phyloP scores from a whole-genome alignment of 352 stramenopile species.

The Plasmopara muralis region DNA sequence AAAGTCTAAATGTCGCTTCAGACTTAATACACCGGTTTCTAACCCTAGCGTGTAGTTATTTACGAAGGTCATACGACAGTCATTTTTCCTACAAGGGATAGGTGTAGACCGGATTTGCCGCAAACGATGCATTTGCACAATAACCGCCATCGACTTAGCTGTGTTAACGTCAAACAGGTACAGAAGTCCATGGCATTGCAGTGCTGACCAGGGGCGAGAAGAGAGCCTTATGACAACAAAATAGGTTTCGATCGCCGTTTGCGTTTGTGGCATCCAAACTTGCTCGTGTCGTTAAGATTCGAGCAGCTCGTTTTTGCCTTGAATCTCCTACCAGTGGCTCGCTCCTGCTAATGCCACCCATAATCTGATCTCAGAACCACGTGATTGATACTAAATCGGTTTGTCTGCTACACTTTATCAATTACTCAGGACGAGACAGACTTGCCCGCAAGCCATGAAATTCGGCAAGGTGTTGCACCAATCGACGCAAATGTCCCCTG shows the following conservation, averaged over 20 bases:
- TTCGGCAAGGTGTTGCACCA: conserved; percentile 86
- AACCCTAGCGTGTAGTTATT: background rate
- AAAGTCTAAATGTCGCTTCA: no score
- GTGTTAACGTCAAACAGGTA: conserved; percentile 10
- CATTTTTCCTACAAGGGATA: conserved; percentile 11
- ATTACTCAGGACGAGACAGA: background rate
- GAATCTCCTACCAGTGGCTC: conserved; percentile 27
- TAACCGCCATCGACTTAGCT: conserved; percentile 14
- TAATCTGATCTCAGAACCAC: conserved; percentile 1
- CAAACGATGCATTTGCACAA: conserved; percentile 16
- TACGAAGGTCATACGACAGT: background rate
- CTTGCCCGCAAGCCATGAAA: conserved; percentile 44
- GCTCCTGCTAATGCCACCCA: conserved; percentile 11
- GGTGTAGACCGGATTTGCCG: conserved; percentile 14
- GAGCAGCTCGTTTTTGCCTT: conserved; percentile 30
- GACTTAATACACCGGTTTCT: no score
- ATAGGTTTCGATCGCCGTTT: background rate
- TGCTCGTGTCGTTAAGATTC: conserved; percentile 15
- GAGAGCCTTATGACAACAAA: background rate
- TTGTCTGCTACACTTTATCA: conserved; percentile 8
- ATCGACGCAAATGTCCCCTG: conserved; percentile 79
- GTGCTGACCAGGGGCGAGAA: background rate
- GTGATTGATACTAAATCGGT: conserved; percentile 18
- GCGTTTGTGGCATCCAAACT: background rate
- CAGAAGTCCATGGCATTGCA: conserved; percentile 2